Conservation (phyloP, 768 basidiomycete species). For the Suillus lakei region DNA sequence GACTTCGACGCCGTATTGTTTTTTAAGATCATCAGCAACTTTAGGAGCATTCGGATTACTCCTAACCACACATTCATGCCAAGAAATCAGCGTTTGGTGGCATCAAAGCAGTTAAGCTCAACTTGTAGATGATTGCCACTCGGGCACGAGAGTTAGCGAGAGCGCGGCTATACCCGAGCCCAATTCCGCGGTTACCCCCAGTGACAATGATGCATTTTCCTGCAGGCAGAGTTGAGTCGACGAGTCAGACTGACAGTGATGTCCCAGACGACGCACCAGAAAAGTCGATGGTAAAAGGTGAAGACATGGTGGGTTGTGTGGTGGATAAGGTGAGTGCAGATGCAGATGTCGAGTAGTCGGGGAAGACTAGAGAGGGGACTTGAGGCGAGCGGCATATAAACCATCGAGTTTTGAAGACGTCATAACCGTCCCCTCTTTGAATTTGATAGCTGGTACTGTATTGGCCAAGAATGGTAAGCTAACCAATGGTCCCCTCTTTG, state of each 20-base stretch:
- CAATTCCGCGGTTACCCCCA: conserved; percentile 67
- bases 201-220: conserved; percentile 60
- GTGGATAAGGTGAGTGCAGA: neutral
- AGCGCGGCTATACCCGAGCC: conserved; percentile 55
- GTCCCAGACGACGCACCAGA: neutral
- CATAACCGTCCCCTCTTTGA: conserved; percentile 1
- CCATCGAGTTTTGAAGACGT: neutral
- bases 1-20: conserved; percentile 53
- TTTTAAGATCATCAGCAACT: conserved; percentile 49
- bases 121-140: conserved; percentile 69
- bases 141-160: conserved; percentile 58
- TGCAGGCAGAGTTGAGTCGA: conserved; percentile 15
- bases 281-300: neutral
- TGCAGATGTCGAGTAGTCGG: neutral
- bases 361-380: neutral
- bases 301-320: neutral
- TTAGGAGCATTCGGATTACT: conserved; percentile 50
- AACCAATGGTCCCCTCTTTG: neutral
- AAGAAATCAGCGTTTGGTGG: neutral
- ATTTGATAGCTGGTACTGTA: neutral
- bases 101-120: neutral
- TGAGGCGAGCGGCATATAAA: neutral
- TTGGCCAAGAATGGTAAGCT: neutral
- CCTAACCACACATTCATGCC: conserved; percentile 31
- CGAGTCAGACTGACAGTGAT: neutral